A percentile compares a stretch with the other conserved stretches of the same genome.
These are phyloP conservation scores for Lepidium didymum DNA, from an alignment of 345 rosid genomes.

Conservation along the genomic window DNA sequence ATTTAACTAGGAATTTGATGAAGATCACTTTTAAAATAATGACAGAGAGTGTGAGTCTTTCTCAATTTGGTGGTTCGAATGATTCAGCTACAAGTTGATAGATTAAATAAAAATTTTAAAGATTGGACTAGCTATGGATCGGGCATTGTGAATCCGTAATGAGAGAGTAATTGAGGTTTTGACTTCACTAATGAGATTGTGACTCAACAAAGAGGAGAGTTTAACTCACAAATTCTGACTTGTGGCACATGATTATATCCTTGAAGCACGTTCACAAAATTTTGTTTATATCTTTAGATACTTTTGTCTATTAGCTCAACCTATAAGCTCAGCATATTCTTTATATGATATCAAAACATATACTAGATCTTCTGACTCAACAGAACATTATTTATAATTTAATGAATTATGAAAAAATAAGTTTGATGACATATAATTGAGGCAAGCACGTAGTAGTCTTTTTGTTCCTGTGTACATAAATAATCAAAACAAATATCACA, in stretches of 20 bases:
- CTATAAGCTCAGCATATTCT: constrained; percentile 11
- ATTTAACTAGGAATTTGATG: too few relatives aligned
- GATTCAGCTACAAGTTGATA: too few relatives aligned
- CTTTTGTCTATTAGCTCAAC: constrained; percentile 14
- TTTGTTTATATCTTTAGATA: background rate
- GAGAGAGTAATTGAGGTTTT: background rate
- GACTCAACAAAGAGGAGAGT: background rate
- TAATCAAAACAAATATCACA: constrained; percentile 2
- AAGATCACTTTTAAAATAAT: too few relatives aligned
- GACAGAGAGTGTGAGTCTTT: too few relatives aligned
- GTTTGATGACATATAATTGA: constrained; percentile 3
- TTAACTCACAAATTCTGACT: constrained; percentile 5
- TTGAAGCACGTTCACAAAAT: constrained; percentile 14
- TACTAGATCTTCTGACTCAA: constrained; percentile 14
- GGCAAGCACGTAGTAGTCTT: constrained; percentile 23
- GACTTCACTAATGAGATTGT: background rate
- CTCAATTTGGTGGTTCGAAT: too few relatives aligned
- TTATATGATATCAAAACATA: constrained; percentile 10
- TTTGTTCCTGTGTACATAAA: constrained; percentile 19
- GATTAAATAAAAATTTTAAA: too few relatives aligned
- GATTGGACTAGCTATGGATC: too few relatives aligned
- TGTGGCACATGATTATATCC: constrained; percentile 22
- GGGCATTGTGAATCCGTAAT: too few relatives aligned
- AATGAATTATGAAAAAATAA: background rate
- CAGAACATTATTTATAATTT: background rate